A percentile compares a stretch with the other conserved stretches of the same genome.
Conservation (phyloP, 202 grass and related monocot genomes). For the Schoenoplectus tabernaemontani region DNA sequence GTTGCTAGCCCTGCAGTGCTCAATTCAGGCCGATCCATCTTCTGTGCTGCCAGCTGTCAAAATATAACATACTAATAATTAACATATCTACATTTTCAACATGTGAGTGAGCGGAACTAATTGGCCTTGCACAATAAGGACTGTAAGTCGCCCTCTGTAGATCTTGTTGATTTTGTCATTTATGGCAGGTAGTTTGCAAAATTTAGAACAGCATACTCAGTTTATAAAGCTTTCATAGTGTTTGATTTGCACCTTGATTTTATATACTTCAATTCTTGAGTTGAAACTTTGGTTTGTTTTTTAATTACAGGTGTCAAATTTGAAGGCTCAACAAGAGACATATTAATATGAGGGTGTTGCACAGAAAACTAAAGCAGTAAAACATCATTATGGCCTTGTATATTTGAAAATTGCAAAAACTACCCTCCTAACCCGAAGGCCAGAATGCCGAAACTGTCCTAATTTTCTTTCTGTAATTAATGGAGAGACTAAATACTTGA, state of each 20-base stretch:
- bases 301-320: not conserved
- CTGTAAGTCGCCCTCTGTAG: not conserved
- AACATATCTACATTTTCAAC: not conserved
- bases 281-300: not conserved
- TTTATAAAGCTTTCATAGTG: not conserved
- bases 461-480: no score
- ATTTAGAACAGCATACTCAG: no score
- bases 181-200: no score
- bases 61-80: not conserved
- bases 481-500: no score
- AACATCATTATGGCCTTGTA: no score
- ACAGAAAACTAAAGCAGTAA: no score
- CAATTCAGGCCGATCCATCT: slow-evolving; percentile 31
- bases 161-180: no score
- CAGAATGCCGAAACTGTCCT: no score
- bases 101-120: not conserved
- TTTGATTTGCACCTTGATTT: not conserved
- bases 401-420: no score
- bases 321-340: not conserved
- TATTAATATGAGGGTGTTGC: no score
- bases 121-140: not conserved
- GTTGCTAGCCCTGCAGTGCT: slow-evolving; percentile 23
- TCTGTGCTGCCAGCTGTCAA: slow-evolving; percentile 26
- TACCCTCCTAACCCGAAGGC: no score
- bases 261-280: not conserved